Conservation (phyloP, 2,329 filamentous ascomycete species). For the Alternaria triticimaculans region DNA sequence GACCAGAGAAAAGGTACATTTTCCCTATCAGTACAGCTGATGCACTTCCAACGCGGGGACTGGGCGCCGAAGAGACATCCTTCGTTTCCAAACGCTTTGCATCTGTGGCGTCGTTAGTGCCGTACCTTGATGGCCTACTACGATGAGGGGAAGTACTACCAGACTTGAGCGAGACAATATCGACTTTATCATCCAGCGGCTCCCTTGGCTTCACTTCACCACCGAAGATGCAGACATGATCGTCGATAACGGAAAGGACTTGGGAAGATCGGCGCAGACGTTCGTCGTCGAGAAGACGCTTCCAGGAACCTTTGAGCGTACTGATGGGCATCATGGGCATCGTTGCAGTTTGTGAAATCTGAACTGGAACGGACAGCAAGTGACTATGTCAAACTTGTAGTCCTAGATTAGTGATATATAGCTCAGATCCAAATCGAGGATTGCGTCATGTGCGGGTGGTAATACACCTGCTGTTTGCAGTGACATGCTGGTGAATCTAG, state of each 20-base stretch:
- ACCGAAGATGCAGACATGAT: constrained; percentile 74
- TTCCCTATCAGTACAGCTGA: constrained; percentile 70
- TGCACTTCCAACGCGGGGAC: constrained; percentile 75
- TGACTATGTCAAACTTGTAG: not conserved
- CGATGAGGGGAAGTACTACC: constrained; percentile 19
- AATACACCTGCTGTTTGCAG: constrained; percentile 1
- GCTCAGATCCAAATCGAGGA: not conserved
- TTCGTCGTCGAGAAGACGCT: constrained; percentile 41
- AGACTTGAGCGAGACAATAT: constrained; percentile 63
- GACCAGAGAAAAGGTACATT: constrained; percentile 83
- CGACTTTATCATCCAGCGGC: constrained; percentile 75
- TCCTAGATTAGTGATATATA: not conserved
- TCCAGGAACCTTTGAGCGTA: constrained; percentile 47
- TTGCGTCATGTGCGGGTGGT: constrained; percentile 4
- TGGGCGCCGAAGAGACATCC: constrained; percentile 58
- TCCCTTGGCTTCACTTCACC: constrained; percentile 72
- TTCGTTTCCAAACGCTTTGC: constrained; percentile 43
- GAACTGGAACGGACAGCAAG: not conserved
- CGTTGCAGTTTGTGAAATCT: not conserved
- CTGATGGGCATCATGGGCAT: constrained; percentile 37
- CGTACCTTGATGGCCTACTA: constrained; percentile 25
- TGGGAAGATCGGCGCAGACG: constrained; percentile 76
- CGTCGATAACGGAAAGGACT: constrained; percentile 66
- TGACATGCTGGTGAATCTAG: not conserved
- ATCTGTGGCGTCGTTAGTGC: constrained; percentile 50